Base-by-base conservation (phyloP, 768 basidiomycete species). In the Antrodiella citrinella region DNA sequence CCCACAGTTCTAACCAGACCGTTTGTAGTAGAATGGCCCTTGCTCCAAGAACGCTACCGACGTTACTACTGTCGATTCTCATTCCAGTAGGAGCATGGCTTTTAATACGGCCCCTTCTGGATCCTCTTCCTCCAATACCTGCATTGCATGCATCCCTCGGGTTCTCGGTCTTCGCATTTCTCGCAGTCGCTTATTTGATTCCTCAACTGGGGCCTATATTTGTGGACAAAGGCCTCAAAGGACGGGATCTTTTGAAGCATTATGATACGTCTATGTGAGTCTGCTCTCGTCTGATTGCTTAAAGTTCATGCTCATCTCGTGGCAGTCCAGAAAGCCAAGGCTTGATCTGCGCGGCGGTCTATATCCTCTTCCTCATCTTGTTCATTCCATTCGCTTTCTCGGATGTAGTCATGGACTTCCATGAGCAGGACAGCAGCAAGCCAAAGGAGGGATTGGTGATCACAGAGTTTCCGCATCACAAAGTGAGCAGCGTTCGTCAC, bases 351-450 rank as follows among this genome's bases (percentile, higher is more conserved):
- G 93, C 95, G 1, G 78, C 84, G 2, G 75, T 94, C 49, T 98
- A 98, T 63, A 86, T 96, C 51, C 75, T 90, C 39, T 69, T 86
- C 39, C 70, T 99, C 55, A 89, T 91, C 51, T 72, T 96, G 3
- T 99, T 98, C 61, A 95, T 96, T 51, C 95, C 95, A 0, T 94
- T 97, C 61, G 89, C 91, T 0, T 99, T 96, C 67, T 88, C 91
- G 43, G 76, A 85, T 53, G 72, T 81, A 2, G 75, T 87, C 41
- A 63, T 74, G 24, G 74, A 68, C 48, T 72, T 75, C 25, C 65
- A 72, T 62, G 67, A 62, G 65, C 66, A 40, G 19, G 21, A 18
- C 62, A 65, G 50, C 39, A 53, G 53, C 24, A 73, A 69, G 30
- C 68, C 69, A 4, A 68, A 69, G 5, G 81, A 89, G 57, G 85